These are phyloP conservation scores for Ramichloridium luteum DNA, from an alignment of 2,329 filamentous ascomycete species.

Conservation along the genomic window DNA sequence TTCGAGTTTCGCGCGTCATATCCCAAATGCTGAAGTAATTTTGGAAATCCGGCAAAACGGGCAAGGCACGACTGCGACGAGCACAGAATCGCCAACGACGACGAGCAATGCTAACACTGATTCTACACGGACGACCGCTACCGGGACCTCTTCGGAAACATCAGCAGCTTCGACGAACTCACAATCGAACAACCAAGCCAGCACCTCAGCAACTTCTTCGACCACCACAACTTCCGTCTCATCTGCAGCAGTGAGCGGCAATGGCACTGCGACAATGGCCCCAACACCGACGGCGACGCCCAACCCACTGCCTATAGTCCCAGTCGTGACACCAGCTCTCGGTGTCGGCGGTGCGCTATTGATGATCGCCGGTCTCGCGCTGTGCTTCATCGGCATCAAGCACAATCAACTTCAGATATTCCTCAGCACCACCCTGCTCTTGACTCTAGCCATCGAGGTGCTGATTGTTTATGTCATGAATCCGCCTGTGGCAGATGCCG, in stretches of 20 bases:
- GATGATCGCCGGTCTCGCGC: conserved; percentile 56
- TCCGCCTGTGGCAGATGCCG: conserved; percentile 57
- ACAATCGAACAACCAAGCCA: background rate
- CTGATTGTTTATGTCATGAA: conserved; percentile 83
- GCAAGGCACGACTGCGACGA: no score
- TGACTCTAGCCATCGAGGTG: conserved; percentile 60
- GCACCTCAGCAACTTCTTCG: background rate
- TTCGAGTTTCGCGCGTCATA: no score
- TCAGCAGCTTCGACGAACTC: no score
- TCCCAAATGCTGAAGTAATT: no score
- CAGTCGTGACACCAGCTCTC: conserved; percentile 67
- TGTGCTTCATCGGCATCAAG: conserved; percentile 71
- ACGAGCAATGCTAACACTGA: no score
- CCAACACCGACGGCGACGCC: conserved; percentile 6
- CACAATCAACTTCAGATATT: conserved; percentile 66
- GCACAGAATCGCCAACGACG: no score
- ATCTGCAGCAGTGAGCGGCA: no score
- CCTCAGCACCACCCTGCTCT: conserved; percentile 64
- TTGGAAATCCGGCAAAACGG: no score
- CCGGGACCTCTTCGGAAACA: no score
- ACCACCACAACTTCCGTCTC: background rate
- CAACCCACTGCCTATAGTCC: conserved; percentile 52
- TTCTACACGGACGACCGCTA: no score
- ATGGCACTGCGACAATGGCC: conserved; percentile 4
- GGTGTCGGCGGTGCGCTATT: conserved; percentile 68